Evolutionary conservation across 2,329 filamentous ascomycete genomes (phyloP).

Genomic region (Ceratocystis albifundus): DNA sequence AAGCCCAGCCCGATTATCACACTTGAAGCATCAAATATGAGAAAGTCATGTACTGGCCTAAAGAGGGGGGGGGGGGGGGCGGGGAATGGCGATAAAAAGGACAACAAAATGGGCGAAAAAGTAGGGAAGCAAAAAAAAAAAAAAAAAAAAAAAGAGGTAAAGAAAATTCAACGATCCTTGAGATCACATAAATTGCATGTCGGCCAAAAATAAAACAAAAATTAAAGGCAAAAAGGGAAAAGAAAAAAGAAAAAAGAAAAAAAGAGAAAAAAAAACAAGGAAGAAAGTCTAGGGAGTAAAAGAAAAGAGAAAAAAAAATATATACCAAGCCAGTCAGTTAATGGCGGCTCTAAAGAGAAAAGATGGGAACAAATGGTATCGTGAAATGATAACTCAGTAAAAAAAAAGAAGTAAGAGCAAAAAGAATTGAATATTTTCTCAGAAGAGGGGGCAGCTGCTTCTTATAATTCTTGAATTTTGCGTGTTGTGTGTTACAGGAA

Average conservation of each 20-base stretch:
- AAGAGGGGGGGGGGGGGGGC: neutral
- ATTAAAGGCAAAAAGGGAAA: too few relatives aligned
- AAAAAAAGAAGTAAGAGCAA: conserved; percentile 6
- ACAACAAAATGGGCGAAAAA: too few relatives aligned
- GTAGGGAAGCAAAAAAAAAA: too few relatives aligned
- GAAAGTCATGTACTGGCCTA: neutral
- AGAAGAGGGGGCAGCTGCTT: conserved; percentile 17
- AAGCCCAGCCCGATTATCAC: too few relatives aligned
- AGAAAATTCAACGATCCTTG: conserved; percentile 18
- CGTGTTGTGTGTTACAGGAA: conserved; percentile 1
- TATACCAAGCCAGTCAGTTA: neutral
- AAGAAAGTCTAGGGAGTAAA: conserved; percentile 25
- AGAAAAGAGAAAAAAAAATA: conserved; percentile 13
- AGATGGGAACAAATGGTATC: neutral
- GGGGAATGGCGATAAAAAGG: too few relatives aligned
- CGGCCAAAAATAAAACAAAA: conserved; percentile 23
- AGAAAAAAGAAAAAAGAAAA: conserved; percentile 23
- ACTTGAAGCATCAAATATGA: too few relatives aligned
- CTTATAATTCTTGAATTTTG: neutral
- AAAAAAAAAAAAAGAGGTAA: neutral
- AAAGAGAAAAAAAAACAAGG: conserved; percentile 24
- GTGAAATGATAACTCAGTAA: conserved; percentile 23
- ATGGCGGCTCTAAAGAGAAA: neutral
- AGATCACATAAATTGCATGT: conserved; percentile 12
- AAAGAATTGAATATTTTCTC: conserved; percentile 17